phyloP scores from a whole-genome alignment of 345 rosid genomes.

The Syzygium oleosum region DNA sequence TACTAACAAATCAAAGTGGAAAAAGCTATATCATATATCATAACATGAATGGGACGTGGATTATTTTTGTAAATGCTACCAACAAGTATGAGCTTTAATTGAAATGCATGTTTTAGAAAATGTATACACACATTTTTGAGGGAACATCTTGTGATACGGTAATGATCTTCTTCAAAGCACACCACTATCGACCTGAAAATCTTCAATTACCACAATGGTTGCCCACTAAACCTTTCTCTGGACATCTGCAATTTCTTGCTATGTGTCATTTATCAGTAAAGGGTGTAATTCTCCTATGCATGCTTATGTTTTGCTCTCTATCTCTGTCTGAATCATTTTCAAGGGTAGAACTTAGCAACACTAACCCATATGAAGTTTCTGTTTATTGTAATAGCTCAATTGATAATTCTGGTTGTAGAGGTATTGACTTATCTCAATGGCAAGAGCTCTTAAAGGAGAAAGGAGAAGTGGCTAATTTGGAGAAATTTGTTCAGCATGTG shows the following conservation, averaged over 20 bases:
- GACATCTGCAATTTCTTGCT: background rate
- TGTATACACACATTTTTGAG: background rate
- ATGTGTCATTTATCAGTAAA: background rate
- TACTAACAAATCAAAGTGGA: background rate
- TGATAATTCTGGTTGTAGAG: conserved; percentile 37
- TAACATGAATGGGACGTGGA: background rate
- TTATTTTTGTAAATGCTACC: background rate
- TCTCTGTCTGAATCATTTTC: background rate
- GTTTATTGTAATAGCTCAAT: background rate
- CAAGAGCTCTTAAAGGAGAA: conserved; percentile 55
- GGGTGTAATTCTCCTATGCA: background rate
- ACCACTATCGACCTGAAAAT: background rate
- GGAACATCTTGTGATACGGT: background rate
- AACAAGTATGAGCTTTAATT: background rate
- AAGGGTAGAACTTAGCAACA: background rate
- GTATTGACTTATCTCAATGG: conserved; percentile 81
- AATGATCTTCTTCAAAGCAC: background rate
- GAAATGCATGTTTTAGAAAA: background rate
- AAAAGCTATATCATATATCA: background rate
- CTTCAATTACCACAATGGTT: background rate
- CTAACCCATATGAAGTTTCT: background rate
- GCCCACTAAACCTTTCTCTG: background rate
- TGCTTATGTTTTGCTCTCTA: background rate
- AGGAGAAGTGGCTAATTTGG: conserved; percentile 70
- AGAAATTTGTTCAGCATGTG: conserved; percentile 70